phyloP scores from a whole-genome alignment of 2,329 filamentous ascomycete genomes.

The Fusarium humuli region DNA sequence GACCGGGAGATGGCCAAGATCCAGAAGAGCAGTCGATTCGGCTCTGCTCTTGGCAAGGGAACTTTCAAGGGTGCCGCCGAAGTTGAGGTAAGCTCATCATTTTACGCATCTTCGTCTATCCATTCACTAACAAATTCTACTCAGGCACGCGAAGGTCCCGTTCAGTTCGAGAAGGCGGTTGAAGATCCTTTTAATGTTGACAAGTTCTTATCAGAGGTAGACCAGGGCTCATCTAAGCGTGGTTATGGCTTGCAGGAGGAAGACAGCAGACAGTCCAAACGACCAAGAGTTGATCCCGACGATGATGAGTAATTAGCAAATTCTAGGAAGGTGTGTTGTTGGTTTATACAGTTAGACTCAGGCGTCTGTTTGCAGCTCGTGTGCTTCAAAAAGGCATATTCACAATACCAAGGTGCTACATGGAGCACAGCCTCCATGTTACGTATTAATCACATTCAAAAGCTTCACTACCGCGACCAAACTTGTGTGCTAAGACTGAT shows the following conservation, averaged over 20 bases:
- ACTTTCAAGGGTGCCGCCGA: conserved; percentile 91
- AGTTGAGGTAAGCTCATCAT: conserved; percentile 72
- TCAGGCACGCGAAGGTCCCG: conserved; percentile 85
- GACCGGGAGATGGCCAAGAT: conserved; percentile 89
- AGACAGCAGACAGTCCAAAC: conserved; percentile 72
- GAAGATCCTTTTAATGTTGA: conserved; percentile 93
- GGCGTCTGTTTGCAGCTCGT: conserved; percentile 39
- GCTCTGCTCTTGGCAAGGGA: conserved; percentile 86
- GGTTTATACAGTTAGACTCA: conserved; percentile 42
- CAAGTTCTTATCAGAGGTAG: conserved; percentile 87
- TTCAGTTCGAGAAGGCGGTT: conserved; percentile 93
- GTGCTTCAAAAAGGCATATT: conserved; percentile 10
- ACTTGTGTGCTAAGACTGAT: conserved; percentile 1
- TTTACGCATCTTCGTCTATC: neutral
- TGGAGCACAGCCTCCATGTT: neutral
- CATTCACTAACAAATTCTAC: conserved; percentile 47
- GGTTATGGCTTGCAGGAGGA: conserved; percentile 80
- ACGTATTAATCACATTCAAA: conserved; percentile 7
- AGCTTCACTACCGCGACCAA: neutral
- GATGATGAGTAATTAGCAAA: conserved; percentile 51
- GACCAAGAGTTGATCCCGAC: conserved; percentile 78
- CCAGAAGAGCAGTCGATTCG: conserved; percentile 84
- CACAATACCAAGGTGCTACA: conserved; percentile 18
- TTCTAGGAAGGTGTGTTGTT: conserved; percentile 23
- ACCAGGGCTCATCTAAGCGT: conserved; percentile 74